Evolutionary conservation across 768 basidiomycete species (phyloP).

Genomic region (Termitomyces sp.): DNA sequence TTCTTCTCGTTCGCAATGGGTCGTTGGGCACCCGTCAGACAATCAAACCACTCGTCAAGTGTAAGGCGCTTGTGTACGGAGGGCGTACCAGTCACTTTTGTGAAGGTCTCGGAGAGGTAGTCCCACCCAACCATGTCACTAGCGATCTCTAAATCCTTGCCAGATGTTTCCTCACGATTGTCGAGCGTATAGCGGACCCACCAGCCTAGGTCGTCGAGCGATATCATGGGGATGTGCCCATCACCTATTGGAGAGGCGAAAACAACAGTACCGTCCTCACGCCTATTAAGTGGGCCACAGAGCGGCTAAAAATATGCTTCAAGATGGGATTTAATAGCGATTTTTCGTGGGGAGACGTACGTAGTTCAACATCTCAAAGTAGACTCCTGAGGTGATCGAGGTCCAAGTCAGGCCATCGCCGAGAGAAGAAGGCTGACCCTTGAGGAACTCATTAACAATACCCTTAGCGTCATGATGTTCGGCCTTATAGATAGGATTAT

Average conservation of each 20-base stretch:
- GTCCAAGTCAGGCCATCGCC: constrained; percentile 30
- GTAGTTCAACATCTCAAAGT: constrained; percentile 35
- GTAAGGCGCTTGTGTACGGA: constrained; percentile 26
- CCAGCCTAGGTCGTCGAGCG: constrained; percentile 33
- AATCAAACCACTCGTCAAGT: constrained; percentile 27
- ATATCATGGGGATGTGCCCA: constrained; percentile 32
- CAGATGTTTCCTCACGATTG: constrained; percentile 27
- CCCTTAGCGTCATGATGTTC: constrained; percentile 38
- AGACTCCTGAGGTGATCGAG: constrained; percentile 30
- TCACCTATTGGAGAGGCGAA: constrained; percentile 30
- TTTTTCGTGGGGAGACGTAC: constrained; percentile 17
- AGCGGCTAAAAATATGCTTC: constrained; percentile 14
- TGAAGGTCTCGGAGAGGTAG: constrained; percentile 29
- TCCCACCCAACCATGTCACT: constrained; percentile 32
- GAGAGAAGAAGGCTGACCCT: constrained; percentile 26
- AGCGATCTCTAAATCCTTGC: constrained; percentile 29
- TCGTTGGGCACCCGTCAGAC: constrained; percentile 21
- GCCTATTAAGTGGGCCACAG: constrained; percentile 28
- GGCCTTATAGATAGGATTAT: constrained; percentile 25
- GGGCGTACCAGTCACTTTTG: constrained; percentile 28
- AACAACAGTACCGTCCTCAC: constrained; percentile 32
- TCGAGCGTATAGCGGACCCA: constrained; percentile 35
- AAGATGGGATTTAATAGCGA: too few species aligned
- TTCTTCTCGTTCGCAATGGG: constrained; percentile 25
- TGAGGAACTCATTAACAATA: constrained; percentile 31